These are phyloP conservation scores for Colletotrichum liaoningense DNA, from an alignment of 2,329 filamentous ascomycete genomes.

Conservation along the genomic window DNA sequence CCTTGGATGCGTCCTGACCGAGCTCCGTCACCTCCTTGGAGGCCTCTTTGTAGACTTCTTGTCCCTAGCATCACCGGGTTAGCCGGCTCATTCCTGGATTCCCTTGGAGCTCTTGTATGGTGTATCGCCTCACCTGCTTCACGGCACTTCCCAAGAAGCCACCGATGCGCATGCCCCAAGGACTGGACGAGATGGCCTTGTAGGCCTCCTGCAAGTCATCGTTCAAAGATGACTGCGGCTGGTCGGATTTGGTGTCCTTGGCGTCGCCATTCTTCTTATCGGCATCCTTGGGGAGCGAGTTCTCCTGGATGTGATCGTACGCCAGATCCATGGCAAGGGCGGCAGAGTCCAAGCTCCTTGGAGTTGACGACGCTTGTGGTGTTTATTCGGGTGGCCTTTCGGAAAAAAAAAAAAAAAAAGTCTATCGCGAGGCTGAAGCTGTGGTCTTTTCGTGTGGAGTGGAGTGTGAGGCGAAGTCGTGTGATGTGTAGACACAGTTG, in stretches of 20 bases:
- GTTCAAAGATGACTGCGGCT: constrained; percentile 73
- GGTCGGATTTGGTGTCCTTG: constrained; percentile 53
- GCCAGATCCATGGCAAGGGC: constrained; percentile 83
- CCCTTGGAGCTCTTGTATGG: neutral
- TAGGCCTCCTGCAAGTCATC: constrained; percentile 95
- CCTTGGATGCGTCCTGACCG: constrained; percentile 83
- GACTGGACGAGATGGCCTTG: constrained; percentile 89
- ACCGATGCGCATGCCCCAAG: constrained; percentile 90
- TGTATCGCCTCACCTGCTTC: constrained; percentile 75
- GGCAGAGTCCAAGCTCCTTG: neutral
- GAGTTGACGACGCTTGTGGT: neutral
- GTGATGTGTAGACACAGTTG: constrained; percentile 17
- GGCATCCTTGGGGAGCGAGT: constrained; percentile 72
- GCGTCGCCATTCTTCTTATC: constrained; percentile 54
- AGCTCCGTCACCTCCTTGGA: constrained; percentile 86
- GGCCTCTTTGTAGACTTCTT: constrained; percentile 84
- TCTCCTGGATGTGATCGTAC: constrained; percentile 96
- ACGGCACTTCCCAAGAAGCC: constrained; percentile 92
- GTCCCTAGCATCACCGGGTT: constrained; percentile 66
- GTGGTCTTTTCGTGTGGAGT: neutral
- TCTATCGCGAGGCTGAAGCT: constrained; percentile 27
- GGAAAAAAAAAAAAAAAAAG: neutral
- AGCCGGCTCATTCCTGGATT: neutral
- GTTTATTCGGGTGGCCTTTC: neutral
- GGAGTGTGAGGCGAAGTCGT: constrained; percentile 13